Base-by-base conservation (phyloP, 2,329 filamentous ascomycete genomes). In the Pyrenophora teres region DNA sequence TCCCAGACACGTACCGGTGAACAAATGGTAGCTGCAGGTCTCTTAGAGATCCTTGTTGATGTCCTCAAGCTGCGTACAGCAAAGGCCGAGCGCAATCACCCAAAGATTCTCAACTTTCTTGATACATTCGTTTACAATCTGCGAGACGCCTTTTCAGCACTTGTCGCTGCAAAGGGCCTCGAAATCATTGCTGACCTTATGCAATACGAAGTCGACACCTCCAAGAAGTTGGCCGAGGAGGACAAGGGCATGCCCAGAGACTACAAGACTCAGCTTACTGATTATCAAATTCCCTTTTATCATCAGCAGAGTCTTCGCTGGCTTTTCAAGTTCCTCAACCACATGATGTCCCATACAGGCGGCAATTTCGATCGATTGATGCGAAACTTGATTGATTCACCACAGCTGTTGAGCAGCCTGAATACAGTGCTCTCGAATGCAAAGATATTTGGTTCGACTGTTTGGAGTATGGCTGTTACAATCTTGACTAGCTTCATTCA, bases 401-500 rank as follows among this genome's bases (percentile, higher is more conserved):
- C 92, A 19, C 88, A 89, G 54, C 80, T 99, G 39, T 81, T 99
- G 39, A 83, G 80, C 18, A 90, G 89, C 50, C 81, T 99, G 43
- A 87, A 90, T 46, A 82, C 86, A 32, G 90, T 99, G 39, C 88
- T 97, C 57, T 86, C 88, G 57, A 88, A 96, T 64, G 87, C 89
- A 32, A 80, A 80, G 45, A 80, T 87, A 32, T 99, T 92, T 70
- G 94, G 94, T 10, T 94, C 93, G 2, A 88, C 94, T 52, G 91
- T 97, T 4, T 99, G 94, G 94, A 96, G 92, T 41, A 92, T 92
- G 70, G 89, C 92, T 6, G 90, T 96, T 56, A 92, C 88, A 47
- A 93, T 97, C 50, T 79, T 99, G 43, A 94, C 90, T 68, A 93
- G 91, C 64, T 99, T 99, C 74, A 96, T 99, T 65, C 95, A 99